Evolutionary conservation across 257 asterid genomes (phyloP).

Genomic region (Salvia rosmarinus): DNA sequence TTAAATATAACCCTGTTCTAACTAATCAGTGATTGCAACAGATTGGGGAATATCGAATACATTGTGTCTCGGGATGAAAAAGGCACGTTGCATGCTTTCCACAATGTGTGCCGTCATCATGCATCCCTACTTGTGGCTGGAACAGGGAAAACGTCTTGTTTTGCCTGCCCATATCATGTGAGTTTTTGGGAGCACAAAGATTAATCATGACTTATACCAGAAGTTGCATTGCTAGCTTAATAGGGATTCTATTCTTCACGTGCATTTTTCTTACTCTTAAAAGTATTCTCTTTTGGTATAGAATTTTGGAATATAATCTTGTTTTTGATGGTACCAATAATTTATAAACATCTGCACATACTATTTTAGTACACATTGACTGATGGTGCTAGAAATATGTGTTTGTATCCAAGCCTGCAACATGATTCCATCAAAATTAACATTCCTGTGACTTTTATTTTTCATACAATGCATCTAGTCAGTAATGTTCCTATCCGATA

Average conservation of each 20-base stretch:
- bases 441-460: not conserved
- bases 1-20: too few relatives aligned
- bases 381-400: not conserved
- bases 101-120: constrained; percentile 92
- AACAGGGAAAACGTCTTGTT: constrained; percentile 69
- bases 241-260: not conserved
- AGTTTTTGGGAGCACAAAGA: constrained; percentile 42
- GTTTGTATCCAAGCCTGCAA: not conserved
- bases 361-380: too few relatives aligned
- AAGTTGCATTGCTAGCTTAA: constrained; percentile 3
- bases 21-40: constrained; percentile 40
- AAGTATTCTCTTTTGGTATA: not conserved
- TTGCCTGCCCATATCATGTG: constrained; percentile 94
- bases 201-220: not conserved
- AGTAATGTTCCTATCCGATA: not conserved
- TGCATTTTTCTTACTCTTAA: not conserved
- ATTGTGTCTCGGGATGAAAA: constrained; percentile 74
- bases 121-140: constrained; percentile 81
- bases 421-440: not conserved
- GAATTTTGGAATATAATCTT: not conserved
- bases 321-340: not conserved
- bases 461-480: not conserved
- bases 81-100: constrained; percentile 70
- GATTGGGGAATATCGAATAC: constrained; percentile 80
- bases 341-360: too few relatives aligned